phyloP scores from a whole-genome alignment of 2,329 filamentous ascomycete genomes.

The Neonectria punicea region DNA sequence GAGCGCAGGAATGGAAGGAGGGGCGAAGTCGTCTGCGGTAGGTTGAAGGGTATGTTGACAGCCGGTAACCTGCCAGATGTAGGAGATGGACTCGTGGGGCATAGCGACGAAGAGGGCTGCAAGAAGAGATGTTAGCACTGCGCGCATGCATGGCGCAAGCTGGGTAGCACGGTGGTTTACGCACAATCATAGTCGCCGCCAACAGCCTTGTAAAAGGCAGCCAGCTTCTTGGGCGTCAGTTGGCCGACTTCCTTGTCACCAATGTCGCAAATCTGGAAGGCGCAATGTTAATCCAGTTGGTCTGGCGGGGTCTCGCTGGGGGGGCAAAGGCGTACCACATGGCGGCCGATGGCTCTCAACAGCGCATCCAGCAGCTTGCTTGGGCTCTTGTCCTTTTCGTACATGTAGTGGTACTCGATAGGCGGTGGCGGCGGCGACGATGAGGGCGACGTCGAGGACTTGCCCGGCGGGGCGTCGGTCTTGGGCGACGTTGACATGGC shows the following conservation, averaged over 20 bases:
- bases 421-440: conserved; percentile 40
- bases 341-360: conserved; percentile 72
- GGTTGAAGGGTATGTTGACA: conserved; percentile 90
- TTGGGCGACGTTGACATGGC: conserved; percentile 43
- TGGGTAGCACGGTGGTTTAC: conserved; percentile 29
- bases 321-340: conserved; percentile 69
- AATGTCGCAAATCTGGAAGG: conserved; percentile 63
- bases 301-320: not conserved
- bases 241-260: conserved; percentile 64
- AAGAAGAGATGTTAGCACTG: conserved; percentile 18
- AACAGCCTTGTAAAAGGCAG: conserved; percentile 79
- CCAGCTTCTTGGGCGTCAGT: conserved; percentile 75
- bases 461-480: conserved; percentile 36
- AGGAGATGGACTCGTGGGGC: conserved; percentile 80
- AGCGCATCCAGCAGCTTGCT: conserved; percentile 74
- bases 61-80: conserved; percentile 91
- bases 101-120: conserved; percentile 80
- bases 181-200: conserved; percentile 79
- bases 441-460: conserved; percentile 30
- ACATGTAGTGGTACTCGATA: conserved; percentile 72
- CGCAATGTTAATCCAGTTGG: conserved; percentile 30
- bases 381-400: conserved; percentile 73
- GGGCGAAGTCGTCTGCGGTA: conserved; percentile 74
- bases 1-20: conserved; percentile 83
- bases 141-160: not conserved